Conservation (phyloP, 2,329 filamentous ascomycete genomes). For the Gaeumannomyces sp. region DNA sequence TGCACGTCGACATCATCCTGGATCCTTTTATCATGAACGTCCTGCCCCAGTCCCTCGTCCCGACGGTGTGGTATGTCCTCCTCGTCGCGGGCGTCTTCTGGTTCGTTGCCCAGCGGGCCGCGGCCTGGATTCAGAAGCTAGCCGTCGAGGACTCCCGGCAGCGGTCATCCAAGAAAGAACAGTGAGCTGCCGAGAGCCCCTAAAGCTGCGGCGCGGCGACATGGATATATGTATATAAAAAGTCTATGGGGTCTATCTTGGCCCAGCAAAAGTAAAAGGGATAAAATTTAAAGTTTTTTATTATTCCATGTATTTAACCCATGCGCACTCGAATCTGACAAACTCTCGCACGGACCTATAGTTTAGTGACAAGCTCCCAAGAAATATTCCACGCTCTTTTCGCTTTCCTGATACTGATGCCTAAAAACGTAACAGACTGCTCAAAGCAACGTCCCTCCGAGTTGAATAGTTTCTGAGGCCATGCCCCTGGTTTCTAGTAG, state of each 20-base stretch:
- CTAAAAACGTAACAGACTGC: background rate
- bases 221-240: background rate
- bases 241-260: background rate
- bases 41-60: conserved; percentile 69
- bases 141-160: background rate
- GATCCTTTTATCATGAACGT: conserved; percentile 80
- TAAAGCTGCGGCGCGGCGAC: conserved; percentile 5
- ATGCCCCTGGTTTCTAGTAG: background rate
- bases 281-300: no score
- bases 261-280: background rate
- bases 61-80: conserved; percentile 63
- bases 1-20: conserved; percentile 75
- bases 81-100: conserved; percentile 48
- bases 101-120: conserved; percentile 35
- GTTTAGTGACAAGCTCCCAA: background rate
- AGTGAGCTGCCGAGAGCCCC: conserved; percentile 11
- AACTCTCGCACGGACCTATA: background rate
- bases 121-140: conserved; percentile 22
- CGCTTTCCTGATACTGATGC: background rate
- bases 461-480: no score
- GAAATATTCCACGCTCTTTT: background rate
- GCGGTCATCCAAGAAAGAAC: background rate
- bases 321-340: no score
- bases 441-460: no score
- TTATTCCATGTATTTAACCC: no score